A percentile compares a stretch with the other conserved stretches of the same genome.
Conservation (phyloP, 2,329 filamentous ascomycete genomes). For the Calonectria ilicicola region DNA sequence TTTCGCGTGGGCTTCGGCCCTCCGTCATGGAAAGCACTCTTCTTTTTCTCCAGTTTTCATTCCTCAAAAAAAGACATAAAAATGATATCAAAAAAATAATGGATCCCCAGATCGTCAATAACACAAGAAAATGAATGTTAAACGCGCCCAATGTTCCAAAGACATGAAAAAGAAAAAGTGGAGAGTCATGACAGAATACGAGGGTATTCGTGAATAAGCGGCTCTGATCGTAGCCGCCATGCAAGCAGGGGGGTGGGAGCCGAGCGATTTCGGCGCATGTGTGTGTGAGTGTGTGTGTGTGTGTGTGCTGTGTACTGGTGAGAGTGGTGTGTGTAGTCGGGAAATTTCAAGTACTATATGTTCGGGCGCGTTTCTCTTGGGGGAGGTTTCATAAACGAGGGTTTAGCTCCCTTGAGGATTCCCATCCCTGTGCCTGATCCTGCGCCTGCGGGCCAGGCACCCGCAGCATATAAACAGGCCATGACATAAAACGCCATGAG, state of each 20-base stretch:
- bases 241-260: not conserved
- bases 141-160: not conserved
- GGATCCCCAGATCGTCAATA: conserved; percentile 14
- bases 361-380: conserved; percentile 25
- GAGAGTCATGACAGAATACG: conserved; percentile 27
- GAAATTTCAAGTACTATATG: conserved; percentile 22
- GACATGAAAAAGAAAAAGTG: conserved; percentile 11
- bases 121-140: conserved; percentile 32
- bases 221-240: conserved; percentile 15
- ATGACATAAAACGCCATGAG: conserved; percentile 36
- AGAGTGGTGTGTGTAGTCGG: not conserved
- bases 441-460: conserved; percentile 41
- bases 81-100: not conserved
- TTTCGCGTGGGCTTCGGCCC: conserved; percentile 22
- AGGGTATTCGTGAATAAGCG: conserved; percentile 29
- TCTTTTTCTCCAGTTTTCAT: conserved; percentile 20
- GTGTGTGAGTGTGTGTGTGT: not conserved
- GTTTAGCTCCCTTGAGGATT: conserved; percentile 27
- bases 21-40: conserved; percentile 22
- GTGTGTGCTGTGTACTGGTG: no score
- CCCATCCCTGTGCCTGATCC: conserved; percentile 28
- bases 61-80: not conserved
- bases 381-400: conserved; percentile 14
- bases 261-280: not conserved
- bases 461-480: conserved; percentile 39